Evolutionary conservation across 2,329 filamentous ascomycete genomes (phyloP), one percentile per base, ranked within the genome.

Genomic region (Xylariales sp.): DNA sequence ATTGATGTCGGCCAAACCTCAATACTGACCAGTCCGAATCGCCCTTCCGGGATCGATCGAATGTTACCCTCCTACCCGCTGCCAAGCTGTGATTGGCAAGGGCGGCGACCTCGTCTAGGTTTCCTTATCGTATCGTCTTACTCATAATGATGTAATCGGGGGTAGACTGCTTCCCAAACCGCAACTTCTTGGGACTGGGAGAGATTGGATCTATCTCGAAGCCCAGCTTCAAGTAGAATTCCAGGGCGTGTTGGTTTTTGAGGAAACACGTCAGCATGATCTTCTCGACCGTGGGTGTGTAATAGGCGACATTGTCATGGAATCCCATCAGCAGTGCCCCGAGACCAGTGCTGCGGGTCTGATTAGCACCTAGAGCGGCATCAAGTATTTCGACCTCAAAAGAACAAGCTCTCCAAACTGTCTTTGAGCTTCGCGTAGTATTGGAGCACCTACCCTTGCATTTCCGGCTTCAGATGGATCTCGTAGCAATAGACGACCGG

Each of bases 401-500:
- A 22, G 35, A 25, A n/a, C n/a, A n/a, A n/a, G n/a, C n/a, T n/a
- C n/a, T n/a, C n/a, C n/a, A n/a, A n/a, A n/a, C n/a, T n/a, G n/a
- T n/a, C n/a, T n/a, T n/a, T n/a, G n/a, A n/a, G n/a, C n/a, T n/a
- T n/a, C n/a, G n/a, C n/a, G n/a, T 36, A n/a, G 16, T 27, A 21
- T 14, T n/a, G 8, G 29, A 31, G 9, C 12, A 62, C 64, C 47
- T 59, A 78, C 65, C 81, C 72, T 50, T 77, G 74, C 4, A 85
- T 57, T 1, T 67, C 61, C 1, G 70, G 62, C 27, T 68, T 61
- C 3, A 90, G 71, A 55, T 91, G 86, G 25, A 91, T 78, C 62
- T 91, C 86, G 58, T 89, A 91, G 59, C 86, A 82, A 60, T 89
- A 91, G 15, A 88, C 57, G 2, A 89, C 84, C 0, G 80, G 69